Base-by-base conservation (phyloP, 2,329 filamentous ascomycete species). In the Aurifilum marmelostoma region DNA sequence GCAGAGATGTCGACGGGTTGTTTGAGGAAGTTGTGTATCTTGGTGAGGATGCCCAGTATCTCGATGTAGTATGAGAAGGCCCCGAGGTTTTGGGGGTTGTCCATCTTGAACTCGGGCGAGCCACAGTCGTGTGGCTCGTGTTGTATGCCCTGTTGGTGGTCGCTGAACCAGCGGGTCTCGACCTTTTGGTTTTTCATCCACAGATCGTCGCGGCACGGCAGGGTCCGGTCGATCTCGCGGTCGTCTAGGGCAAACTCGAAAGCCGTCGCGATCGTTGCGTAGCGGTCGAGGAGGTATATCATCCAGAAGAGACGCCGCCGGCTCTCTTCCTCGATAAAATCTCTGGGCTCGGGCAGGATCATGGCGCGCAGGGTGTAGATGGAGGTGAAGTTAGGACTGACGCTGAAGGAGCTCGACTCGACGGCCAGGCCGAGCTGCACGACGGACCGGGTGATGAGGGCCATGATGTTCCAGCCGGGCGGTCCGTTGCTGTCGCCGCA, bases 171-270 rank as follows among this genome's bases (percentile, higher is more conserved):
- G 65, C 91, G 85, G 0, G 94, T 97, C 73, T 96, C 92, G 3
- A 97, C 92, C 41, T 90, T 89, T 72, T 93, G 88, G 73, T 97
- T 97, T 73, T 91, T 92, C 66, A 91, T 86, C 85, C 94, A 97
- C 4, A 94, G 83, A 73, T 97, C 92, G 73, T 97, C 93, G 56
- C 93, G 90, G 75, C 94, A 97, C 1, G 94, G 94, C 9, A 97
- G 82, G 63, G 89, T 92, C 32, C 94, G 88, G 76, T 97, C 94
- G 59, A 97, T 95, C 75, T 97, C 94, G 76, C 91, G 92, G 75
- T 97, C 93, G 73, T 95, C 91, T 24, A 97, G 81, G 0, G 93
- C 92, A 77, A 97, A 97, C 74, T 97, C 93, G 74, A 97, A 97
- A 0, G 94, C 93, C 0, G 94, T 97, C 0, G 93, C 91, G 67